Base-by-base conservation (phyloP, 2,329 filamentous ascomycete genomes). In the Penicillium sp. region DNA sequence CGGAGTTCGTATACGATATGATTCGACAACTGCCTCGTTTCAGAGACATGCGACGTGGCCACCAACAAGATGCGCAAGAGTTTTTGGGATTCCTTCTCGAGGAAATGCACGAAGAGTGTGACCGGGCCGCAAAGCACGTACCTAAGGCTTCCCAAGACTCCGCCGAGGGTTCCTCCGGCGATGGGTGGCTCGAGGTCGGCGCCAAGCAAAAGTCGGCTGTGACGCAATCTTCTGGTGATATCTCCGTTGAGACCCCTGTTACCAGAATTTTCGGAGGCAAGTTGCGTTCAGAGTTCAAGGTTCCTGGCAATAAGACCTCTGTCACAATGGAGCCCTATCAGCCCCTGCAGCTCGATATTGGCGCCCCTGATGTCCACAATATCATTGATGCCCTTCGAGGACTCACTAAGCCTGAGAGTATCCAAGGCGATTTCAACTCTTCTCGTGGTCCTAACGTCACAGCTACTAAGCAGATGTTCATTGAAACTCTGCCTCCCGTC, bases 51-150 rank as follows among this genome's bases (percentile, higher is more conserved):
- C 87, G 90, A 71, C 89, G 92, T 56, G 94, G 94, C 14, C 93
- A 97, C 66, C 94, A 99, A 72, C 93, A 99, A 79, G 94, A 99
- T 76, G 94, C 94, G 1, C 92, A 99, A 70, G 94, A 99, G 69
- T 99, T 99, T 64, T 79, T 99, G 21, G 93, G 92, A 0, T 96
- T 97, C 71, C 80, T 99, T 29, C 81, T 99, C 3, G 92, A 96
- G 67, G 91, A 91, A 44, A 84, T 99, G 29, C 92, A 97, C 65
- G 92, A 97, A 61, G 94, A 99, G 73, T 97, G 92, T 70, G 85
- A 87, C 14, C 83, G 87, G 53, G 87, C 93, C 43, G 89, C 95
- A 77, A 84, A 84, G 60, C 78, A 77, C 52, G 76, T 78, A 5
- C 69, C 71, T 2, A 73, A 72, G 21, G 73, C 74, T 8, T 75